Percentiles rank a stretch among this genome's conserved stretches.
These are phyloP conservation scores for Tetrapisispora taiwanensis DNA, from an alignment of 805 yeast species.

Conservation along the genomic window DNA sequence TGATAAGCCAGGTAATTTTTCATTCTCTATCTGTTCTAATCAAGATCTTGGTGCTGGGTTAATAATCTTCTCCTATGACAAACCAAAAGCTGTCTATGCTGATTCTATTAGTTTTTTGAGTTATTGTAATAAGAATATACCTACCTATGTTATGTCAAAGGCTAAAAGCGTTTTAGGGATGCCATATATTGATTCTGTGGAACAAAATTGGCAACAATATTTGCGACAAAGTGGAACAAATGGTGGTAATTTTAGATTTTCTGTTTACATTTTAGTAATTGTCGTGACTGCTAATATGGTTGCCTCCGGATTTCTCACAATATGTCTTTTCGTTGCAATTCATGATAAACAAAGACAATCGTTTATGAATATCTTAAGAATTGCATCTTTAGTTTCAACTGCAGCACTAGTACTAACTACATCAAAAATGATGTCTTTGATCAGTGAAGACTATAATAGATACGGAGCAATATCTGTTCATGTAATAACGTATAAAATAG, in stretches of 20 bases:
- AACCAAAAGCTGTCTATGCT: conserved; percentile 8
- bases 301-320: conserved; percentile 50
- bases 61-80: conserved; percentile 3
- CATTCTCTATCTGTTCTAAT: conserved; percentile 24
- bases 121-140: conserved; percentile 27
- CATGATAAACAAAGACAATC: conserved; percentile 49
- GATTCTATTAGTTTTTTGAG: conserved; percentile 23
- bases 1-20: neutral
- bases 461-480: conserved; percentile 27
- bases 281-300: conserved; percentile 57
- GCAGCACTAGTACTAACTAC: conserved; percentile 44
- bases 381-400: conserved; percentile 44
- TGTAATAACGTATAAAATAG: conserved; percentile 29
- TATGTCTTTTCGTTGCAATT: conserved; percentile 55
- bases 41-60: conserved; percentile 28
- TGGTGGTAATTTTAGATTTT: conserved; percentile 41
- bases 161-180: neutral
- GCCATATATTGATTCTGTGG: conserved; percentile 25
- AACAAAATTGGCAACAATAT: conserved; percentile 40
- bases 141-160: conserved; percentile 28
- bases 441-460: conserved; percentile 38
- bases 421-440: conserved; percentile 35
- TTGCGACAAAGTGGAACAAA: conserved; percentile 22
- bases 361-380: conserved; percentile 18
- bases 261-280: conserved; percentile 53